Percentiles rank a stretch among this genome's conserved stretches.
Evolutionary conservation across 2,329 filamentous ascomycete species (phyloP).

Genomic region (Verticillium nonalfalfae): DNA sequence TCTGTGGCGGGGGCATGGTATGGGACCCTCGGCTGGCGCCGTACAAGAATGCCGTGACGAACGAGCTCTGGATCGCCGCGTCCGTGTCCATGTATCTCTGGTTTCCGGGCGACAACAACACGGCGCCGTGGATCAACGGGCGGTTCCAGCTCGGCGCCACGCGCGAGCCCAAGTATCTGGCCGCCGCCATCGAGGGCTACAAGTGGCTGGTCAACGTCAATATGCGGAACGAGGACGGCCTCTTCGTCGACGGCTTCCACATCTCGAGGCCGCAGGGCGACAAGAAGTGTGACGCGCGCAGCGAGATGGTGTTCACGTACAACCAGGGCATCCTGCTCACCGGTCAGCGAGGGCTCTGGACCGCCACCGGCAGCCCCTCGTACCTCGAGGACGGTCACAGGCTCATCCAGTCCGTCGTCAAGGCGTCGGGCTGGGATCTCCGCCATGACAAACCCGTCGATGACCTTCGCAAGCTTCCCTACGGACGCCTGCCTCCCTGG

Average conservation of each 20-base stretch:
- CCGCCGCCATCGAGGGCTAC: constrained; percentile 72
- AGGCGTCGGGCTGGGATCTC: constrained; percentile 69
- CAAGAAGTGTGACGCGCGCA: constrained; percentile 69
- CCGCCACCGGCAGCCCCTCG: constrained; percentile 62
- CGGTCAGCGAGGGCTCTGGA: constrained; percentile 73
- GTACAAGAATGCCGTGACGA: constrained; percentile 97
- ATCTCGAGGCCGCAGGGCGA: constrained; percentile 61
- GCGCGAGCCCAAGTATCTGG: constrained; percentile 59
- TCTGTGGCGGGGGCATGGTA: constrained; percentile 83
- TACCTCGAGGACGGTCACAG: constrained; percentile 76
- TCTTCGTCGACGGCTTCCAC: constrained; percentile 87
- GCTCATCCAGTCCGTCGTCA: constrained; percentile 68
- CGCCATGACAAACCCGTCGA: constrained; percentile 33
- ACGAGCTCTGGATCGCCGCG: constrained; percentile 80
- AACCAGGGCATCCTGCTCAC: constrained; percentile 90
- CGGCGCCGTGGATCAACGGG: constrained; percentile 54
- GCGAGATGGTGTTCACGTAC: constrained; percentile 91
- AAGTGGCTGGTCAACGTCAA: constrained; percentile 71
- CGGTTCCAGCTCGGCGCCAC: constrained; percentile 13
- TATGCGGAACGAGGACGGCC: constrained; percentile 70
- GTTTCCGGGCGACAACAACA: constrained; percentile 74
- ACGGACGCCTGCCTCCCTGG: constrained; percentile 49
- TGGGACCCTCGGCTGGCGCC: constrained; percentile 78
- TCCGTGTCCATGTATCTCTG: constrained; percentile 86
- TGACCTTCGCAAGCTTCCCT: constrained; percentile 20